Evolutionary conservation across 352 stramenopile species (phyloP).

Genomic region (Globisporangium recalcitrans): DNA sequence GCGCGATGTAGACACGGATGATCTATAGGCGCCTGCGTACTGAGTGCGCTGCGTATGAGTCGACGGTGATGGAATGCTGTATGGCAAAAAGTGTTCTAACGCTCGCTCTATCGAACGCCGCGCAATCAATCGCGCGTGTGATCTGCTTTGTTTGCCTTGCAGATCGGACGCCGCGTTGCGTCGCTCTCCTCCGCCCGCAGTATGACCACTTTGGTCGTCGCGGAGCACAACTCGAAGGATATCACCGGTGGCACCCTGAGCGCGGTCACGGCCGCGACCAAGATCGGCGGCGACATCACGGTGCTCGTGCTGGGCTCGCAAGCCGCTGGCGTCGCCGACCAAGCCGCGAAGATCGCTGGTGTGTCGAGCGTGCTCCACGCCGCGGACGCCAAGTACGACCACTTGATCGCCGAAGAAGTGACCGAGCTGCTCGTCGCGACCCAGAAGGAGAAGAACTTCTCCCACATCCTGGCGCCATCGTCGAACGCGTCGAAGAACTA

Average conservation of each 20-base stretch:
- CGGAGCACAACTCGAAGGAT: constrained; percentile 77
- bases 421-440: constrained; percentile 66
- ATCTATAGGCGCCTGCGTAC: background rate
- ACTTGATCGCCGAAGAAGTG: constrained; percentile 86
- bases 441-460: constrained; percentile 67
- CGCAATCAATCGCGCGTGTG: background rate
- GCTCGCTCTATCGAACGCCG: background rate
- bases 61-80: background rate
- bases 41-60: background rate
- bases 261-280: constrained; percentile 79
- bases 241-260: constrained; percentile 73
- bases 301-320: constrained; percentile 71
- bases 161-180: constrained; percentile 51
- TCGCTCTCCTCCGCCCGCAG: constrained; percentile 25
- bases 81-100: background rate
- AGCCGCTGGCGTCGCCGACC: constrained; percentile 45
- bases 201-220: constrained; percentile 84
- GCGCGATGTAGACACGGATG: background rate
- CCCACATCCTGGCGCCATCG: constrained; percentile 92
- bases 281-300: constrained; percentile 81
- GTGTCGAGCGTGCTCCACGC: constrained; percentile 82
- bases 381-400: constrained; percentile 84
- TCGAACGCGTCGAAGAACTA: constrained; percentile 98
- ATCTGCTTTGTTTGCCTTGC: background rate
- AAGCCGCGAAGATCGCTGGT: constrained; percentile 72